Conservation (phyloP, 2,329 filamentous ascomycete genomes). For the Sporothrix pseudoabietina region DNA sequence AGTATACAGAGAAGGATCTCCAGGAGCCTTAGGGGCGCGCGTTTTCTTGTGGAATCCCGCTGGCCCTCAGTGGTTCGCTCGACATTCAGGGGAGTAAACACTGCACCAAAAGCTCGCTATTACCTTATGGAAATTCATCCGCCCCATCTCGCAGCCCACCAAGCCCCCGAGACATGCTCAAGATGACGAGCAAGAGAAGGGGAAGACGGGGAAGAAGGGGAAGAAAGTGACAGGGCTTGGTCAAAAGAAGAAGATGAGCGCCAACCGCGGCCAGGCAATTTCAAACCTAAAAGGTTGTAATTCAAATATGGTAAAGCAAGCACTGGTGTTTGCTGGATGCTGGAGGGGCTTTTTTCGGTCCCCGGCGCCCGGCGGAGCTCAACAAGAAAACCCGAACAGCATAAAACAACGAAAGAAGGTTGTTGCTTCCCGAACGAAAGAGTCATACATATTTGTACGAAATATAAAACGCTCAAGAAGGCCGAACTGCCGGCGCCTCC, state of each 20-base stretch:
- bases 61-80: background rate
- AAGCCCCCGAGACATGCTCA: constrained; percentile 7
- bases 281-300: background rate
- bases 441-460: background rate
- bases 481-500: background rate
- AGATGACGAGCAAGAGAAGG: background rate
- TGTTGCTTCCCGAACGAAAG: background rate
- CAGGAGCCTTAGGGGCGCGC: background rate
- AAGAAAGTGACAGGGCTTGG: background rate
- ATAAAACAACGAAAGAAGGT: background rate
- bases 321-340: background rate
- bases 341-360: background rate
- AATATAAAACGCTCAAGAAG: background rate
- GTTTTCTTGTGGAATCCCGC: background rate
- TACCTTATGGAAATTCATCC: constrained; percentile 25
- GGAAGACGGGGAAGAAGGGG: background rate
- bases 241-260: background rate
- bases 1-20: constrained; percentile 6
- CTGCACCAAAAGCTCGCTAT: constrained; percentile 9
- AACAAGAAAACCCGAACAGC: background rate
- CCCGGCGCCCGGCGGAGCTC: background rate
- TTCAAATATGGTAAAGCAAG: background rate
- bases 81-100: background rate
- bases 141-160: constrained; percentile 15
- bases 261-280: constrained; percentile 27